These are phyloP conservation scores for Leccinellum rugosiceps DNA, from an alignment of 768 basidiomycete species.

Conservation along the genomic window DNA sequence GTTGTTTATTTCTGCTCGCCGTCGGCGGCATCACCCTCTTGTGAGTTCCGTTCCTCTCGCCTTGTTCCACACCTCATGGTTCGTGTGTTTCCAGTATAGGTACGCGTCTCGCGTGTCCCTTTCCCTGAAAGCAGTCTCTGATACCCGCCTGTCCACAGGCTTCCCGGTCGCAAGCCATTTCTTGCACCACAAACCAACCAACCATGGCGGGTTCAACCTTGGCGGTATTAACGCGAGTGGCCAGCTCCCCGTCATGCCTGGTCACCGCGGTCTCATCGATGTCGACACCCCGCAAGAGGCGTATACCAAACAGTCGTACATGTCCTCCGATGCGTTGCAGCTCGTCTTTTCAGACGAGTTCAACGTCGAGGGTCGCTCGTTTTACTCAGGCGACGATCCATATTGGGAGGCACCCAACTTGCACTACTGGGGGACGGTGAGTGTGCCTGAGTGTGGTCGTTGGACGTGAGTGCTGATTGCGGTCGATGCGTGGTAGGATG, in stretches of 20 bases:
- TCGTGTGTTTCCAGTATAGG: slow-evolving; percentile 14
- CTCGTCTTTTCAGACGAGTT: slow-evolving; percentile 85
- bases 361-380: slow-evolving; percentile 64
- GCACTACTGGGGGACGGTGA: slow-evolving; percentile 66
- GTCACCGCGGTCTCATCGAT: slow-evolving; percentile 52
- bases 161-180: slow-evolving; percentile 52
- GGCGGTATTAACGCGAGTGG: slow-evolving; percentile 75
- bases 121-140: not conserved
- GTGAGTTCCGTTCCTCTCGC: slow-evolving; percentile 37
- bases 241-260: slow-evolving; percentile 47
- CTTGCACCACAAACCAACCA: slow-evolving; percentile 35
- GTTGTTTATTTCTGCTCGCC: slow-evolving; percentile 60
- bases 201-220: slow-evolving; percentile 61
- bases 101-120: not conserved
- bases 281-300: slow-evolving; percentile 47
- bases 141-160: slow-evolving; percentile 26
- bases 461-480: slow-evolving; percentile 1
- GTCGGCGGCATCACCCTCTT: slow-evolving; percentile 49
- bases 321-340: slow-evolving; percentile 34
- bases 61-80: not conserved
- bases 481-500: slow-evolving; percentile 18
- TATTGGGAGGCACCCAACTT: slow-evolving; percentile 54
- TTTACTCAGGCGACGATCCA: slow-evolving; percentile 68
- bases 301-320: slow-evolving; percentile 41
- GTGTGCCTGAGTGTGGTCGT: slow-evolving; percentile 4